Conservation (phyloP, 208 protist genomes). For the Endotrypanum monterogeii region DNA sequence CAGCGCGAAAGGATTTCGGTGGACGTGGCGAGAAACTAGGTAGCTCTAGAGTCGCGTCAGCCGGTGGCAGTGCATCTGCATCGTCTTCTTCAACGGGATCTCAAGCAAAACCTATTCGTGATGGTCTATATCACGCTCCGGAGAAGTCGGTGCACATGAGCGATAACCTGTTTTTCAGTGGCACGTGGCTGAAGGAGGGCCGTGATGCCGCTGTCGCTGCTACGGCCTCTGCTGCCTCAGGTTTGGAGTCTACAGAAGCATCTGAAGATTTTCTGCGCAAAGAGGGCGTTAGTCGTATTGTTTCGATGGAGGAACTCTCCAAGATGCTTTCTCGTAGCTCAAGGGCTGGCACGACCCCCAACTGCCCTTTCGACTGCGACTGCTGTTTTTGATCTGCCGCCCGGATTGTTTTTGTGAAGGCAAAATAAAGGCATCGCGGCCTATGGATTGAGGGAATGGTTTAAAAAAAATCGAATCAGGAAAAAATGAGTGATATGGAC, state of each 20-base stretch:
- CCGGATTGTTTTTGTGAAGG: neutral
- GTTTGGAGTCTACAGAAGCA: constrained; percentile 12
- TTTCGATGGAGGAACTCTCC: constrained; percentile 71
- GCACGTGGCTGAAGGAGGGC: constrained; percentile 33
- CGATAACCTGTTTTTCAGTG: constrained; percentile 82
- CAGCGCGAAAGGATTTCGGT: neutral
- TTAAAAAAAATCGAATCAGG: neutral
- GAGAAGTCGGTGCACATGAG: constrained; percentile 77
- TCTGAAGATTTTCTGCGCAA: constrained; percentile 31
- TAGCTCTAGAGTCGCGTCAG: neutral
- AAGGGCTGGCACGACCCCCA: constrained; percentile 79
- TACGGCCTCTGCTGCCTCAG: neutral
- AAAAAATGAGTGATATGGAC: neutral
- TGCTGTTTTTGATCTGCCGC: constrained; percentile 77
- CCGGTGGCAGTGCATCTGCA: neutral
- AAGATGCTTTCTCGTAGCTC: constrained; percentile 78
- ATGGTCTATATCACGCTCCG: constrained; percentile 77
- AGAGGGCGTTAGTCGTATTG: constrained; percentile 83
- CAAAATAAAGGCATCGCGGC: neutral
- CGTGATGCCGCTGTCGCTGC: constrained; percentile 5
- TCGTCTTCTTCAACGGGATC: neutral
- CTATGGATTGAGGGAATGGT: neutral
- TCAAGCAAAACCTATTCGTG: constrained; percentile 24
- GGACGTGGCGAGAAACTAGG: neutral
- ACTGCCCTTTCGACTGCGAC: constrained; percentile 92